Percentiles rank a stretch among this genome's conserved stretches.
Evolutionary conservation across 305 asterid genomes (phyloP).

Genomic region (Solanum chacoense): DNA sequence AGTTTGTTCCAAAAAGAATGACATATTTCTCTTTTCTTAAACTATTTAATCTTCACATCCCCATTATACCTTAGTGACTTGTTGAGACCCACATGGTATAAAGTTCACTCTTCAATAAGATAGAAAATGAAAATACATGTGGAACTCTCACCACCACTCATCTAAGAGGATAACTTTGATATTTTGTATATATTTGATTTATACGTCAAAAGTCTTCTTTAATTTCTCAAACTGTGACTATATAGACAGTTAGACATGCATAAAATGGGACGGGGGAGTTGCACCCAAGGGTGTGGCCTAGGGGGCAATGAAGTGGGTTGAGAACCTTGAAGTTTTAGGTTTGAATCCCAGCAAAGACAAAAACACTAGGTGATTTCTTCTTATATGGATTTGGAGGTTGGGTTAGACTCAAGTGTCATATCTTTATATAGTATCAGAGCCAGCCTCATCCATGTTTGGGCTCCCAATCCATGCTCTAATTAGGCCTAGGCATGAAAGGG

Average conservation of each 20-base stretch:
- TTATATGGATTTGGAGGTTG: background rate
- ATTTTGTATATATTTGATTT: background rate
- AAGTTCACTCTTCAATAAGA: background rate
- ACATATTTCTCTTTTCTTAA: background rate
- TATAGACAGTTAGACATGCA: background rate
- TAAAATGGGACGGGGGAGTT: background rate
- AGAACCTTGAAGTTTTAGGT: background rate
- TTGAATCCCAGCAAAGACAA: background rate
- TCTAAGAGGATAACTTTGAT: background rate
- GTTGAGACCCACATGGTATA: background rate
- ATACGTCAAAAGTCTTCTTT: background rate
- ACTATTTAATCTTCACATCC: background rate
- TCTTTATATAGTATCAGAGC: background rate
- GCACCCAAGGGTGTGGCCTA: background rate
- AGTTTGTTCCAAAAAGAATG: background rate
- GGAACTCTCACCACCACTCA: background rate
- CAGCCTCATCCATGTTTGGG: background rate
- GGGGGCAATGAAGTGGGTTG: background rate
- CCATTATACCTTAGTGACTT: background rate
- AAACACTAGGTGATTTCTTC: background rate
- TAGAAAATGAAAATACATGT: background rate
- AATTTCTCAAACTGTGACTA: background rate
- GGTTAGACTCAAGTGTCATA: background rate
- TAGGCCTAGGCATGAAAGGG: background rate
- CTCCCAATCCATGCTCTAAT: background rate